phyloP scores from a whole-genome alignment of 805 yeast species.

The Hanseniaspora nectarophila region DNA sequence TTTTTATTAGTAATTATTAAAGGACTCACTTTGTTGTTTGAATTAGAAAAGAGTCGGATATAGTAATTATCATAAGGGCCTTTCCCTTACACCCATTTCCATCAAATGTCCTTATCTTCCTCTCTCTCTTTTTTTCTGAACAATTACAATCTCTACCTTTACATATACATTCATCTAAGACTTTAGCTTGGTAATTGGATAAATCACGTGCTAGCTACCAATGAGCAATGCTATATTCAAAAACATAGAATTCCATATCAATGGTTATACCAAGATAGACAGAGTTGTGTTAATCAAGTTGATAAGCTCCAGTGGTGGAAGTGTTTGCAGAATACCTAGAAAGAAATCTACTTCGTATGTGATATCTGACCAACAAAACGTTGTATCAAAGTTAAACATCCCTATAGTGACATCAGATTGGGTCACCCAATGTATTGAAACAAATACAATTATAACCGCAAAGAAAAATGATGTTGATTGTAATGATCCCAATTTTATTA shows the following conservation, averaged over 20 bases:
- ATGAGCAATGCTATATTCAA: conserved; percentile 34
- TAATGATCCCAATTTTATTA: conserved; percentile 62
- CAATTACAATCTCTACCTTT: too few relatives aligned
- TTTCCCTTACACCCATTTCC: too few relatives aligned
- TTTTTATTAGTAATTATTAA: too few relatives aligned
- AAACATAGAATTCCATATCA: conserved; percentile 62
- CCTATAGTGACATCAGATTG: conserved; percentile 75
- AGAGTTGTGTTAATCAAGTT: conserved; percentile 56
- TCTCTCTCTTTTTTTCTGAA: neutral
- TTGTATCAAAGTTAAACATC: conserved; percentile 33
- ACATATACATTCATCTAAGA: too few relatives aligned
- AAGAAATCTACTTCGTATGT: conserved; percentile 76
- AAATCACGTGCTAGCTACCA: neutral
- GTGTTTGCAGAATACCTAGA: conserved; percentile 52
- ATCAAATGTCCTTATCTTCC: neutral
- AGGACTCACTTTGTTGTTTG: too few relatives aligned
- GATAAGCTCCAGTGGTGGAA: conserved; percentile 71
- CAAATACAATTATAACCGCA: conserved; percentile 35
- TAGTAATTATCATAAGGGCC: too few relatives aligned
- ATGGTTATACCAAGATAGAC: conserved; percentile 82
- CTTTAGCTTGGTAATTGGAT: too few relatives aligned
- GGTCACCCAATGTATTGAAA: conserved; percentile 55
- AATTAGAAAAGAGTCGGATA: too few relatives aligned
- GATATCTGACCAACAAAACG: conserved; percentile 56
- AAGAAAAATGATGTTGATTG: conserved; percentile 37